phyloP scores from a whole-genome alignment of 2,329 filamentous ascomycete species.

The Cadophora sp. region DNA sequence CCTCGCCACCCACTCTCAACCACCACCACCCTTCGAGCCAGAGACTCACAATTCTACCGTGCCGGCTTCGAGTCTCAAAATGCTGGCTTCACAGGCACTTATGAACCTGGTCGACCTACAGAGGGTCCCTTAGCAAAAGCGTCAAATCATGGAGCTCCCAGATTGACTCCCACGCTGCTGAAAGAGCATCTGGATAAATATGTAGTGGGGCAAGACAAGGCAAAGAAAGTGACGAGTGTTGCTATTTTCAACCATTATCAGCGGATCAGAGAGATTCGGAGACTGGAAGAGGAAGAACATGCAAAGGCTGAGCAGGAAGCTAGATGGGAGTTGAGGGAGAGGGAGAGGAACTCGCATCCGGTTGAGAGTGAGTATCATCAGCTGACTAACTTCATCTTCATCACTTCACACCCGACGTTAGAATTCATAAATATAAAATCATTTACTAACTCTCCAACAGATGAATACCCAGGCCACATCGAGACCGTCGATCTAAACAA shows the following conservation, averaged over 20 bases:
- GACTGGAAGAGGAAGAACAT: slow-evolving; percentile 71
- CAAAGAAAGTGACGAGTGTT: slow-evolving; percentile 91
- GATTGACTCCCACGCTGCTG: slow-evolving; percentile 71
- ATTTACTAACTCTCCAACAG: slow-evolving; percentile 47
- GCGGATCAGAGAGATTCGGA: slow-evolving; percentile 76
- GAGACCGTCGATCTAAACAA: slow-evolving; percentile 41
- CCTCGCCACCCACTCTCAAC: slow-evolving; percentile 30
- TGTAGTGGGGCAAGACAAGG: slow-evolving; percentile 93
- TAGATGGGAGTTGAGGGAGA: slow-evolving; percentile 51
- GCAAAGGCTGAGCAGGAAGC: slow-evolving; percentile 68
- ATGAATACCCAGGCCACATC: slow-evolving; percentile 61
- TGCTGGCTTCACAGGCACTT: slow-evolving; percentile 60
- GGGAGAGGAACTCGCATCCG: slow-evolving; percentile 67
- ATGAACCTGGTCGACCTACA: slow-evolving; percentile 67
- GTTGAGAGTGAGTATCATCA: slow-evolving; percentile 70
- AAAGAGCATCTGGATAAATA: slow-evolving; percentile 95
- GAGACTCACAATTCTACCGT: slow-evolving; percentile 47
- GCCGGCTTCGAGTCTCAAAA: slow-evolving; percentile 62
- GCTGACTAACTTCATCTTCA: slow-evolving; percentile 15
- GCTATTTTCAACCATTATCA: slow-evolving; percentile 98
- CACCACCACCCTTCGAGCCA: slow-evolving; percentile 26
- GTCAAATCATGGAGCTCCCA: slow-evolving; percentile 61
- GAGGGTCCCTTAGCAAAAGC: slow-evolving; percentile 62
- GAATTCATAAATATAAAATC: neutral
- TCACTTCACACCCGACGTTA: slow-evolving; percentile 10